phyloP scores from a whole-genome alignment of 495 filamentous ascomycete genomes.

The Hypoxylon rickii region DNA sequence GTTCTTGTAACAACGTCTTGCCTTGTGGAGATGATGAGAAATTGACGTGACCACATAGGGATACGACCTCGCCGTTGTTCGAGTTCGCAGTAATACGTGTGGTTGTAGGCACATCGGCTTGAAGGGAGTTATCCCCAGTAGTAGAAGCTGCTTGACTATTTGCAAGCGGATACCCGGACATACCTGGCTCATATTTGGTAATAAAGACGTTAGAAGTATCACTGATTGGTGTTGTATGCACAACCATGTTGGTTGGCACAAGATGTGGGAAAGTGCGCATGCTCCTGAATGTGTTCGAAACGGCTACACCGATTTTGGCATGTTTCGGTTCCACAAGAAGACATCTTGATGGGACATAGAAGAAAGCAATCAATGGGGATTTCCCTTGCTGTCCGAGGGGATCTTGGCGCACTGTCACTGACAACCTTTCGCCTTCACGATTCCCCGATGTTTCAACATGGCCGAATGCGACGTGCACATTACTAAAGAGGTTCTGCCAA shows the following conservation, averaged over 20 bases:
- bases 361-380: conserved; percentile 47
- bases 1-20: conserved; percentile 36
- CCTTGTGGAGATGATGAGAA: conserved; percentile 31
- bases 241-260: conserved; percentile 16
- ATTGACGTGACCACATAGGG: conserved; percentile 38
- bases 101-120: neutral
- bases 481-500: conserved; percentile 35
- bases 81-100: conserved; percentile 20
- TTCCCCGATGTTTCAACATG: conserved; percentile 28
- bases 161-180: conserved; percentile 20
- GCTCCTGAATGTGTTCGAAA: conserved; percentile 17
- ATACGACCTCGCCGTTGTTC: conserved; percentile 10
- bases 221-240: conserved; percentile 33
- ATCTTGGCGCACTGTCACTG: conserved; percentile 35
- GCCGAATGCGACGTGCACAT: conserved; percentile 45
- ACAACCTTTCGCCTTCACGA: conserved; percentile 34
- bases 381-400: conserved; percentile 40
- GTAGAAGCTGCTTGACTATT: neutral
- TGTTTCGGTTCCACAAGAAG: conserved; percentile 34
- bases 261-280: conserved; percentile 15
- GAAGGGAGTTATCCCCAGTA: neutral
- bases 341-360: conserved; percentile 40
- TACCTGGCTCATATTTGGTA: conserved; percentile 33
- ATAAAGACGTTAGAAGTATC: conserved; percentile 41
- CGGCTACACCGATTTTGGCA: conserved; percentile 27